phyloP scores from a whole-genome alignment of 2,329 filamentous ascomycete genomes.

The Cytospora piceae region DNA sequence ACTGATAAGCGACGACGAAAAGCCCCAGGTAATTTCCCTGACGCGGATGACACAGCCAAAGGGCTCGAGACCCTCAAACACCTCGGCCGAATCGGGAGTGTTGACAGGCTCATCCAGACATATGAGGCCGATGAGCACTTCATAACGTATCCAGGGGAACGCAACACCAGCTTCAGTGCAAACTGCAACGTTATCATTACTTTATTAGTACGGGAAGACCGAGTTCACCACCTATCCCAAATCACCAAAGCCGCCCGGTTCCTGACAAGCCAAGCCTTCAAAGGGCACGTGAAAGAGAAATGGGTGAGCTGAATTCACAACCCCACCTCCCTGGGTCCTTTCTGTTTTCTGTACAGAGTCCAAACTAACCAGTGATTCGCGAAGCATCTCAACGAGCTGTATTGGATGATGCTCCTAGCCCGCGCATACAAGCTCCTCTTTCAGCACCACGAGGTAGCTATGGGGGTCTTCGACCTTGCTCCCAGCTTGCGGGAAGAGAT shows the following conservation, averaged over 20 bases:
- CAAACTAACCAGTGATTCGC: neutral
- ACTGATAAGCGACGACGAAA: neutral
- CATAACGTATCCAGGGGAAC: neutral
- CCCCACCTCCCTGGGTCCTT: too few relatives aligned
- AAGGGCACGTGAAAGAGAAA: neutral
- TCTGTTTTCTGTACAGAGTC: neutral
- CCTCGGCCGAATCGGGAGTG: neutral
- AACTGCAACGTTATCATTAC: neutral
- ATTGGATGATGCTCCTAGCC: constrained; percentile 1
- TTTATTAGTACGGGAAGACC: neutral
- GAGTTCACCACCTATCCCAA: neutral
- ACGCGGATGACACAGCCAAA: neutral
- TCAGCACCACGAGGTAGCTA: neutral
- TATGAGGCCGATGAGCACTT: constrained; percentile 4
- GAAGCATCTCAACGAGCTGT: neutral
- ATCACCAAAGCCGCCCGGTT: neutral
- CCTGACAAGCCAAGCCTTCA: neutral
- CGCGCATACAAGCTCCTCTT: neutral
- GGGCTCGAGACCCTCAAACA: neutral
- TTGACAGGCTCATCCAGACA: neutral
- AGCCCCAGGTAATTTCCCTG: neutral
- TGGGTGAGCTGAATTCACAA: neutral
- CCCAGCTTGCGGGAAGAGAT: constrained; percentile 4
- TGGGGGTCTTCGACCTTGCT: neutral
- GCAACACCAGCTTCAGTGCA: constrained; percentile 1